A percentile compares a stretch with the other conserved stretches of the same genome.
Evolutionary conservation across 768 basidiomycete genomes (phyloP).

Genomic region (Gloeopeniophorella convolvens): DNA sequence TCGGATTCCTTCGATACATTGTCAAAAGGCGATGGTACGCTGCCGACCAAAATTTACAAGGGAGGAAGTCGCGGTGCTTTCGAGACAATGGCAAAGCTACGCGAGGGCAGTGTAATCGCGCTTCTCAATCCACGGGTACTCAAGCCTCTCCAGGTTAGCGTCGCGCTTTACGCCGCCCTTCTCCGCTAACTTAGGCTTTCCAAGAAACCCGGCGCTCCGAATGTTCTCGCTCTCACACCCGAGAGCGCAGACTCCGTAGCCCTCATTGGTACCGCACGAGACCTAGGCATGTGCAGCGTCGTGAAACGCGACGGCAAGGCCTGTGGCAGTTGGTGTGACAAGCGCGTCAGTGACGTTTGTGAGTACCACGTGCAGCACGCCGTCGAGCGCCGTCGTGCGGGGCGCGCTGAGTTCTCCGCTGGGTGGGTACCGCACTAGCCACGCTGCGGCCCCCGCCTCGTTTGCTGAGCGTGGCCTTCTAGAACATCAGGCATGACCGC

Average conservation of each 20-base stretch:
- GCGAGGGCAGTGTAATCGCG: constrained; percentile 86
- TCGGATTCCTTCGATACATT: constrained; percentile 64
- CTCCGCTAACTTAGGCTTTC: background rate
- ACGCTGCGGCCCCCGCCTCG: background rate
- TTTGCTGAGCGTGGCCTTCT: background rate
- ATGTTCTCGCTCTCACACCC: constrained; percentile 85
- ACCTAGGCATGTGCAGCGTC: constrained; percentile 82
- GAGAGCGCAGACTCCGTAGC: constrained; percentile 72
- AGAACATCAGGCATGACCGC: constrained; percentile 71
- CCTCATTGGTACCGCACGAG: constrained; percentile 79
- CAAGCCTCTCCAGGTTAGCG: constrained; percentile 71
- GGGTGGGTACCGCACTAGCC: constrained; percentile 47
- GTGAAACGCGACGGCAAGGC: constrained; percentile 69
- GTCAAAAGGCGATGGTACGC: constrained; percentile 43
- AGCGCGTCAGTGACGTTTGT: constrained; percentile 78
- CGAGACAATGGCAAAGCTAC: constrained; percentile 77
- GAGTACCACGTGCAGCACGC: constrained; percentile 88
- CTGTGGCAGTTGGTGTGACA: constrained; percentile 90
- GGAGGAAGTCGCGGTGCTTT: constrained; percentile 93
- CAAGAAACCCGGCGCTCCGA: constrained; percentile 56
- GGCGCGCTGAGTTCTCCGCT: constrained; percentile 77
- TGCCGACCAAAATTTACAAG: constrained; percentile 58
- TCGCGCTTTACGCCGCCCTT: background rate
- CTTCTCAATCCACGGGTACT: constrained; percentile 83
- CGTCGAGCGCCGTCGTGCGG: constrained; percentile 64